A percentile compares a stretch with the other conserved stretches of the same genome.
These are phyloP conservation scores for Coccomyxa sp. DNA, from an alignment of 139 green algal genomes.

Conservation along the genomic window DNA sequence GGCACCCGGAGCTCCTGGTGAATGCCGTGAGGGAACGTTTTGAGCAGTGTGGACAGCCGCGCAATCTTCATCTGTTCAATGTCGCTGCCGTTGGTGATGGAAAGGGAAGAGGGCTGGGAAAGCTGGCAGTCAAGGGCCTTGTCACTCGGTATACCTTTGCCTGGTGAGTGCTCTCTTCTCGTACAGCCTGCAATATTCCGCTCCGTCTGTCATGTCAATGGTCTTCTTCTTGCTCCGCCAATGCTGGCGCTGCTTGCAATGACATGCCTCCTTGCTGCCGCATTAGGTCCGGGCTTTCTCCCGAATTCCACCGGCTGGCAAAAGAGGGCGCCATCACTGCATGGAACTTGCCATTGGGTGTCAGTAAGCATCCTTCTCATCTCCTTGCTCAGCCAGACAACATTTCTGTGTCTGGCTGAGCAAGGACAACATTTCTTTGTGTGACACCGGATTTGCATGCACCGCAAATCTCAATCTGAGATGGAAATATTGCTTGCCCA, in stretches of 20 bases:
- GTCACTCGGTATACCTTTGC: constrained; percentile 15
- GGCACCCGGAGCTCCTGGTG: constrained; percentile 30
- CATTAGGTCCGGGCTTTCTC: constrained; percentile 25
- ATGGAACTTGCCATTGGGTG: constrained; percentile 43
- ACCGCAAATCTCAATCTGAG: background rate
- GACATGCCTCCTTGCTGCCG: background rate
- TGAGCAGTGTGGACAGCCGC: constrained; percentile 17
- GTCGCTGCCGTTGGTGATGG: constrained; percentile 26
- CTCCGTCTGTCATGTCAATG: background rate
- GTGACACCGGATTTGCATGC: background rate
- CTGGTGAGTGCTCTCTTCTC: background rate
- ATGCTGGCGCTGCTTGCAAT: background rate
- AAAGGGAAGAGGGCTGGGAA: constrained; percentile 19
- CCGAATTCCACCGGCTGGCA: constrained; percentile 17
- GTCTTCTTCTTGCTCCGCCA: background rate
- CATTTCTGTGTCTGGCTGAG: background rate
- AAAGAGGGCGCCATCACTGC: constrained; percentile 17
- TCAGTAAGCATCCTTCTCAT: constrained; percentile 9
- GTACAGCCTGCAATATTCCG: background rate
- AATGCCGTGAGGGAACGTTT: constrained; percentile 22
- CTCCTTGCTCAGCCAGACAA: background rate
- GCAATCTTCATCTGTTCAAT: constrained; percentile 20
- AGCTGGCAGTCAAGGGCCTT: constrained; percentile 27
- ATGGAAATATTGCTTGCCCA: background rate
- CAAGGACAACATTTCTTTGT: background rate